phyloP scores from a whole-genome alignment of 192 early-diverging fungal genomes.

The Glomus cerebriforme region DNA sequence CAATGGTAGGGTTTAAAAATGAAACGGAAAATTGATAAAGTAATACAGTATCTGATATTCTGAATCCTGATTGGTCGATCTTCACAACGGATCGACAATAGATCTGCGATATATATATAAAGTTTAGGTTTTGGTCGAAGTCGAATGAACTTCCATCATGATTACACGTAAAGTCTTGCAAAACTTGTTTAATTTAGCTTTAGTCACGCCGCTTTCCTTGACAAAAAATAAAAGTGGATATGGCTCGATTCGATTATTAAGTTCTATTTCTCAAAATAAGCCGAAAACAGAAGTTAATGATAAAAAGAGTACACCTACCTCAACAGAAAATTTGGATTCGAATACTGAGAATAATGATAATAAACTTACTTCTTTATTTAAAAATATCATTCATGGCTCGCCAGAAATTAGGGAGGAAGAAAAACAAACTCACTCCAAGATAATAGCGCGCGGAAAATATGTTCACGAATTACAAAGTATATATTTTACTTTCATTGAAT shows the following conservation, averaged over 20 bases:
- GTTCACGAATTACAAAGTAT: constrained; percentile 85
- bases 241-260: no score
- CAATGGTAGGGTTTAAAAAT: not conserved
- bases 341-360: not conserved
- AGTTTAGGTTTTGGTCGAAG: not conserved
- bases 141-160: not conserved
- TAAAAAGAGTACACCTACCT: not conserved
- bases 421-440: constrained; percentile 67
- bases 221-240: not conserved
- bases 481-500: constrained; percentile 14
- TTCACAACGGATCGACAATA: not conserved
- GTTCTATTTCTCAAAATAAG: no score
- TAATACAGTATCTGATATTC: no score
- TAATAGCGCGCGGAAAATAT: constrained; percentile 83
- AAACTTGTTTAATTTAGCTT: not conserved
- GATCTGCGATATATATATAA: not conserved
- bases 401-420: not conserved
- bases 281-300: no score
- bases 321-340: not conserved
- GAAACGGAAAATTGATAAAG: not conserved
- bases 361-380: constrained; percentile 5
- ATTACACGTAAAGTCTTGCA: not conserved
- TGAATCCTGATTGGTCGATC: no score
- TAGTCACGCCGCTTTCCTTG: not conserved
- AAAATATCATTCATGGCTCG: constrained; percentile 3